Evolutionary conservation across 208 protist species (phyloP).

Genomic region (Acanthamoeba lenticulata): DNA sequence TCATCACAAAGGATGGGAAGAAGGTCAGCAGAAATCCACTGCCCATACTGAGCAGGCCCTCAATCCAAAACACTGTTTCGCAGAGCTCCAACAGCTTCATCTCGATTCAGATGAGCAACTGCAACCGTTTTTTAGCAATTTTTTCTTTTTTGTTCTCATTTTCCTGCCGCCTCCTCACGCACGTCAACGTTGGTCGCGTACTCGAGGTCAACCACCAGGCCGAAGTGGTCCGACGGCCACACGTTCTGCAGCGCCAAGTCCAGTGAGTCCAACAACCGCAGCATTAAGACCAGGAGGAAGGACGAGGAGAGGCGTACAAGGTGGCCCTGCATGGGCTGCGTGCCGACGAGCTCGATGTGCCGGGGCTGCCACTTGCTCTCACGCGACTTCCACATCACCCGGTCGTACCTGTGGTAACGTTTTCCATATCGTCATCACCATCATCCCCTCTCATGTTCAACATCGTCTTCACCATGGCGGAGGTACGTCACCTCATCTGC

Average conservation of each 20-base stretch:
- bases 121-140: too few species aligned
- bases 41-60: neutral
- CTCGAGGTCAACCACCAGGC: neutral
- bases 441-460: neutral
- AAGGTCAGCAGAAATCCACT: conserved; percentile 34
- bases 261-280: neutral
- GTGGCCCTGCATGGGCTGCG: neutral
- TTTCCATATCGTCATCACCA: neutral
- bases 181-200: too few species aligned
- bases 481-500: conserved; percentile 21
- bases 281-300: neutral
- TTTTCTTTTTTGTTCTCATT: too few species aligned
- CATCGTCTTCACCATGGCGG: too few species aligned
- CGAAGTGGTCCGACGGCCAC: conserved; percentile 57
- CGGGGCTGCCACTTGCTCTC: neutral
- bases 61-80: neutral
- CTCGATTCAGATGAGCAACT: too few species aligned
- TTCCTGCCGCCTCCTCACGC: too few species aligned
- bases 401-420: neutral
- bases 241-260: neutral
- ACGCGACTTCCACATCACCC: conserved; percentile 51
- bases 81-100: neutral
- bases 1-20: conserved; percentile 32
- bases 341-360: neutral
- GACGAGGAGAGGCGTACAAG: neutral